Evolutionary conservation across 805 yeast genomes (phyloP).

Genomic region (Starmerella davenportii): DNA sequence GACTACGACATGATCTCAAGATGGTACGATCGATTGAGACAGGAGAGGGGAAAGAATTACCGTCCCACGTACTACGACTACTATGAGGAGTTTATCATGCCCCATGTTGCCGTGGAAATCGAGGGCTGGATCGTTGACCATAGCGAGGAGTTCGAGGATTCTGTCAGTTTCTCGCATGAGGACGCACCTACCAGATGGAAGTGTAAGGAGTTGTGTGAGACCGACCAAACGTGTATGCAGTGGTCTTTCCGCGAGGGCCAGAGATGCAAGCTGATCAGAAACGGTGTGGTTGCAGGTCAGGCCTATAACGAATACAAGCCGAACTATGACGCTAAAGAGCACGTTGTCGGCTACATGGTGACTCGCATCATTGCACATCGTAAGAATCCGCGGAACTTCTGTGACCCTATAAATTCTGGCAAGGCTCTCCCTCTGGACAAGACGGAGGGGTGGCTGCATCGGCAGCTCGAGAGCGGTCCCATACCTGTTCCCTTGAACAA

Average conservation of each 20-base stretch:
- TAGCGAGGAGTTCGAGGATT: constrained; percentile 6
- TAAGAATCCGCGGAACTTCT: background rate
- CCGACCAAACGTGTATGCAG: constrained; percentile 10
- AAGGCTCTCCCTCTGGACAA: background rate
- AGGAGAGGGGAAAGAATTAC: constrained; percentile 6
- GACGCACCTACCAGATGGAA: constrained; percentile 8
- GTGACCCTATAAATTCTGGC: background rate
- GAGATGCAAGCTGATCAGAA: constrained; percentile 8
- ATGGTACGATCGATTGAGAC: constrained; percentile 11
- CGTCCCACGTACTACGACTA: constrained; percentile 17
- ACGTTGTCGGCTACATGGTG: constrained; percentile 19
- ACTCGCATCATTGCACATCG: constrained; percentile 19
- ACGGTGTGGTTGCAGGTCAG: constrained; percentile 10
- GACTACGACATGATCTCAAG: constrained; percentile 21
- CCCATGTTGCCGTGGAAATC: constrained; percentile 16
- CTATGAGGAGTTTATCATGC: constrained; percentile 21
- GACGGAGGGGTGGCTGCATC: background rate
- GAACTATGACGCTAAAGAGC: constrained; percentile 6
- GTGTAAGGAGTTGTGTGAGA: constrained; percentile 11
- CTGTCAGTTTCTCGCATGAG: background rate
- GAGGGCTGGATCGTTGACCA: constrained; percentile 16
- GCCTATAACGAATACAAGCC: constrained; percentile 5
- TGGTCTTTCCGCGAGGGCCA: constrained; percentile 9
- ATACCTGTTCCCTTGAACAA: background rate
- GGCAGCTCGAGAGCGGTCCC: background rate